Percentiles rank a stretch among this genome's conserved stretches.
Evolutionary conservation across 2,329 filamentous ascomycete species (phyloP).

Genomic region (Monosporascus sp.): DNA sequence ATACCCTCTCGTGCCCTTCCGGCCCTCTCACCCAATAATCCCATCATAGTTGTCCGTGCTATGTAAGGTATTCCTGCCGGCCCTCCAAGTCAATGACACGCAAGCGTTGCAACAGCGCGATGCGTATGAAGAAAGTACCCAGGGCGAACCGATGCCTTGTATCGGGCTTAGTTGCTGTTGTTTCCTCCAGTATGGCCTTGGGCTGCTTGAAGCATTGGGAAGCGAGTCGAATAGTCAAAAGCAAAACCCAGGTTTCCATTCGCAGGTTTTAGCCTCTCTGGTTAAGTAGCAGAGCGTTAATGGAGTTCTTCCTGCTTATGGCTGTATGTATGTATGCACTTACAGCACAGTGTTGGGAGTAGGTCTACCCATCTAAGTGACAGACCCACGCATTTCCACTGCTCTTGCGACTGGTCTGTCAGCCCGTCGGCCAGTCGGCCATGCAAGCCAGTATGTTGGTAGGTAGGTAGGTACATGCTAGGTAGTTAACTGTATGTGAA

Average conservation of each 20-base stretch:
- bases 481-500: too few relatives aligned
- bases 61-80: background rate
- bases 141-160: background rate
- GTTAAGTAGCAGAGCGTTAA: background rate
- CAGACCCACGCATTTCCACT: background rate
- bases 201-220: background rate
- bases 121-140: background rate
- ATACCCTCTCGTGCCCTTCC: background rate
- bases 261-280: background rate
- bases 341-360: background rate
- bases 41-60: background rate
- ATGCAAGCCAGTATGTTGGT: background rate
- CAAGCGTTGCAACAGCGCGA: background rate
- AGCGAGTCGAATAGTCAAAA: background rate
- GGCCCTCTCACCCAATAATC: background rate
- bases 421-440: background rate
- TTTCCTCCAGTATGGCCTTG: background rate
- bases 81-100: background rate
- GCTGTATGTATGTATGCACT: background rate
- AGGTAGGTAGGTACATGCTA: too few relatives aligned
- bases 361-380: background rate
- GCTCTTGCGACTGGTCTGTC: background rate
- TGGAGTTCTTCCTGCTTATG: background rate
- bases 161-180: background rate
- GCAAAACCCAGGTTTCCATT: background rate